Evolutionary conservation across 2,329 filamentous ascomycete genomes (phyloP), one percentile per base, ranked within the genome.

Genomic region (Lecanosticta acicola): DNA sequence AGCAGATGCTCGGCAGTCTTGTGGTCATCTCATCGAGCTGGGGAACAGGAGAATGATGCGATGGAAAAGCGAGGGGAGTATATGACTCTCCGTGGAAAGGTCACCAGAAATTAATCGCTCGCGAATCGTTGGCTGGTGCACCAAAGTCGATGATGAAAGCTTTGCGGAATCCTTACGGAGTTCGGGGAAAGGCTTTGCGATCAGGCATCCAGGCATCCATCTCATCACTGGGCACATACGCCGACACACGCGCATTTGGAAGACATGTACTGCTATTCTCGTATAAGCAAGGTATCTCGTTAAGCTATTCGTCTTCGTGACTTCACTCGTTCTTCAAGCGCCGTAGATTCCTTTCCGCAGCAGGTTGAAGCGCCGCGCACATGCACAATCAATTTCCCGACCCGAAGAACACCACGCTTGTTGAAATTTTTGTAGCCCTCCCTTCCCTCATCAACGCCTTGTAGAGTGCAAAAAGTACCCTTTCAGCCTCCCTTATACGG

Each of bases 1-100:
- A 33, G 49, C 53, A 55, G 53, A 57, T 56, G 58, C 59, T 59
- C 59, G 58, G 51, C 49, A 44, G 51, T 43, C 43, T 55, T 55
- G 55, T 48, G 45, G 53, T 61, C 81, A 59, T 61, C 54, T 64
- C 64, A 55, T 63, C 32, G 48, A 41, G 32, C 8, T 5, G 16
- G 17, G 16, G 24, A 35, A 42, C 34, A 38, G 26, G 17, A 26
- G 33, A 43, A 32, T 11, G 21, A 44, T 3, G 29, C 3, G 9
- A 3, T 41, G 39, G 29, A 20, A 19, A 29, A 19, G 17, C 7
- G 24, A 29, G 24, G 5, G 24, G 11, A 29, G 11, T 29, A 29
- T 29, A 11, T 11, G 11, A 7, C 7, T 5, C 24, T 29, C 11
- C 7, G 24, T 29, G 24, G 24, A 7, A 29, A n/a, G n/a, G n/a